Evolutionary conservation across 345 rosid genomes (phyloP).

Genomic region (Eucalyptus coolabah): DNA sequence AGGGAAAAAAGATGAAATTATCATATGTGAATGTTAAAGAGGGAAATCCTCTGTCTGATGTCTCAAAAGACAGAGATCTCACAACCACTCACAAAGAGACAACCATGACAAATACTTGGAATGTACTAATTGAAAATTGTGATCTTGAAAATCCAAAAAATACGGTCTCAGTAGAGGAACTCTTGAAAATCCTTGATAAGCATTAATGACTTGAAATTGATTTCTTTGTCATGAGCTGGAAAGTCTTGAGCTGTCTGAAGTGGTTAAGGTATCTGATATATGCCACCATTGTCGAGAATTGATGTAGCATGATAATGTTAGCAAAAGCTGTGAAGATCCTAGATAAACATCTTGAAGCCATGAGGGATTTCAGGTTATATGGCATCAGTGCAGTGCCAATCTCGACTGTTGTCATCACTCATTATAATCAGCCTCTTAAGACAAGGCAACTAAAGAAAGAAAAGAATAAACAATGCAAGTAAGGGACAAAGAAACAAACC

Average conservation of each 20-base stretch:
- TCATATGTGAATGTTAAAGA: background rate
- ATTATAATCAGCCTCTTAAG: background rate
- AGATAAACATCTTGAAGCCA: background rate
- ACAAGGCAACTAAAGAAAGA: background rate
- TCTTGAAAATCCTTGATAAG: background rate
- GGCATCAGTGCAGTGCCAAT: background rate
- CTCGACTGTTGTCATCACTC: background rate
- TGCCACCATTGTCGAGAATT: background rate
- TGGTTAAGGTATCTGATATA: background rate
- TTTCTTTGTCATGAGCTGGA: background rate
- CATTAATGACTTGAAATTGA: background rate
- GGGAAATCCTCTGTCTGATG: background rate
- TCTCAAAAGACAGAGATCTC: background rate
- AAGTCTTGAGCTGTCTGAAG: background rate
- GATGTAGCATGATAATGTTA: background rate
- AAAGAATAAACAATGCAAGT: background rate
- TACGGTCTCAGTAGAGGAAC: background rate
- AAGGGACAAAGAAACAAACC: conserved; percentile 17
- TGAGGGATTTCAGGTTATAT: background rate
- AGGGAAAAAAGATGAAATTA: background rate
- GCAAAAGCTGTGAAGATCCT: background rate
- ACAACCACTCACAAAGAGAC: background rate
- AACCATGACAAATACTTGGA: background rate
- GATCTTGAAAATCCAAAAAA: too few species aligned
- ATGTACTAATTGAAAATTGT: background rate